Conservation (phyloP, 495 filamentous ascomycete species). For the Neurospora discreta region DNA sequence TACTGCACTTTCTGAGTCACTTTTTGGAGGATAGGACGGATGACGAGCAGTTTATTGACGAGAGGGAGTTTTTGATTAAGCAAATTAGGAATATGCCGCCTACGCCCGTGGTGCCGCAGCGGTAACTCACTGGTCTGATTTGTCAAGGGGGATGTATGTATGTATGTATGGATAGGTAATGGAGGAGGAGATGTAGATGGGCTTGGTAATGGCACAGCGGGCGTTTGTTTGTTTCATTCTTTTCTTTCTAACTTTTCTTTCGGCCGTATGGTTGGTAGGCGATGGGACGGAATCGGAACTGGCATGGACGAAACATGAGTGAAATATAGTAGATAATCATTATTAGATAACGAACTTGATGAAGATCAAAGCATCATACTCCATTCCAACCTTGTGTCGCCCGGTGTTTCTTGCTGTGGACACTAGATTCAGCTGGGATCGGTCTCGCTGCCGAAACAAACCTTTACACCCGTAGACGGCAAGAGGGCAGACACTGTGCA, state of each 20-base stretch:
- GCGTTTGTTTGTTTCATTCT: not conserved
- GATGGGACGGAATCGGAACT: not conserved
- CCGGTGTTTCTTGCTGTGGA: not conserved
- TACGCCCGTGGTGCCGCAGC: conserved; percentile 46
- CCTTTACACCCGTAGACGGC: not conserved
- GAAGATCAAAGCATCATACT: not conserved
- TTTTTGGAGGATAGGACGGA: conserved; percentile 94
- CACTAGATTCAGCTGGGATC: not conserved
- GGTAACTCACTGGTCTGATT: conserved; percentile 5
- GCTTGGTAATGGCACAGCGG: not conserved
- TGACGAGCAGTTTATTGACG: conserved; percentile 97
- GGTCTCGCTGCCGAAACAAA: not conserved
- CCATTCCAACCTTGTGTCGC: not conserved
- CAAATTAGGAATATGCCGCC: conserved; percentile 76
- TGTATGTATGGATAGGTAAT: not conserved
- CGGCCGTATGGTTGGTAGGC: not conserved
- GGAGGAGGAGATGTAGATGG: not conserved
- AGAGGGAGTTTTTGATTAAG: conserved; percentile 91
- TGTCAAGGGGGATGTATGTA: not conserved
- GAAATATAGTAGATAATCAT: not conserved
- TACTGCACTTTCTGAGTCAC: conserved; percentile 76
- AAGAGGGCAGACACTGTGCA: not conserved
- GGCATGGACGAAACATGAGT: not conserved
- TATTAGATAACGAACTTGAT: not conserved
- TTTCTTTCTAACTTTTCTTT: not conserved